Evolutionary conservation across 2,329 filamentous ascomycete genomes (phyloP).

Genomic region (Xylogone sp.): DNA sequence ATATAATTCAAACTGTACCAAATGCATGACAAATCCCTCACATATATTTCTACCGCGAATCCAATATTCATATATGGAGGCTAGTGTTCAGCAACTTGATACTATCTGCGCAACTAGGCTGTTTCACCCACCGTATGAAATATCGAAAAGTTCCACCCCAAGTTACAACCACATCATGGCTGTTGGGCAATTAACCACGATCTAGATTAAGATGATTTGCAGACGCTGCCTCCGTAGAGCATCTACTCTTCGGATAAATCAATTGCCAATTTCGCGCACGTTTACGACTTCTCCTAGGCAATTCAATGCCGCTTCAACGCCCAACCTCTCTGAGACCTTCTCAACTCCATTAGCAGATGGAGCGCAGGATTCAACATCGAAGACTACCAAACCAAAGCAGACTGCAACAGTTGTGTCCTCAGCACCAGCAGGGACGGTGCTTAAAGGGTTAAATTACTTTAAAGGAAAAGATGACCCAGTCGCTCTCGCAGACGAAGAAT

Average conservation of each 20-base stretch:
- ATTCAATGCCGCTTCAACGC: slow-evolving; percentile 22
- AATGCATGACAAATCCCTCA: slow-evolving; percentile 4
- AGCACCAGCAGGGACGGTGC: slow-evolving; percentile 58
- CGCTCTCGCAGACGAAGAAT: slow-evolving; percentile 69
- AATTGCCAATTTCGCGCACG: slow-evolving; percentile 5
- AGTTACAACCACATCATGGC: slow-evolving; percentile 8
- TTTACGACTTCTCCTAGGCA: slow-evolving; percentile 10
- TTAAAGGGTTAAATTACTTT: slow-evolving; percentile 73
- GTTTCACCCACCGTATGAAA: slow-evolving; percentile 16
- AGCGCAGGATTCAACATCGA: neutral
- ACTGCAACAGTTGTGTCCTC: slow-evolving; percentile 37
- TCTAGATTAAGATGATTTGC: slow-evolving; percentile 28
- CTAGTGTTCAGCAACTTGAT: slow-evolving; percentile 13
- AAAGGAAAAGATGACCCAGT: slow-evolving; percentile 72
- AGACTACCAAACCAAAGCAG: neutral
- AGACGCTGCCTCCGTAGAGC: slow-evolving; percentile 45
- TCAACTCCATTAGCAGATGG: slow-evolving; percentile 24
- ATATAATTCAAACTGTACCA: neutral
- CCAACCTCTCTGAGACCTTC: slow-evolving; percentile 26
- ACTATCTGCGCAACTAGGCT: slow-evolving; percentile 11
- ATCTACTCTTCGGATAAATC: slow-evolving; percentile 13
- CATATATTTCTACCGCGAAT: neutral
- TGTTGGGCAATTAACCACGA: slow-evolving; percentile 5
- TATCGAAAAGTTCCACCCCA: slow-evolving; percentile 1
- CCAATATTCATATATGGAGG: neutral